Evolutionary conservation across 2,329 filamentous ascomycete species (phyloP).

Genomic region (Sporothrix humicola): DNA sequence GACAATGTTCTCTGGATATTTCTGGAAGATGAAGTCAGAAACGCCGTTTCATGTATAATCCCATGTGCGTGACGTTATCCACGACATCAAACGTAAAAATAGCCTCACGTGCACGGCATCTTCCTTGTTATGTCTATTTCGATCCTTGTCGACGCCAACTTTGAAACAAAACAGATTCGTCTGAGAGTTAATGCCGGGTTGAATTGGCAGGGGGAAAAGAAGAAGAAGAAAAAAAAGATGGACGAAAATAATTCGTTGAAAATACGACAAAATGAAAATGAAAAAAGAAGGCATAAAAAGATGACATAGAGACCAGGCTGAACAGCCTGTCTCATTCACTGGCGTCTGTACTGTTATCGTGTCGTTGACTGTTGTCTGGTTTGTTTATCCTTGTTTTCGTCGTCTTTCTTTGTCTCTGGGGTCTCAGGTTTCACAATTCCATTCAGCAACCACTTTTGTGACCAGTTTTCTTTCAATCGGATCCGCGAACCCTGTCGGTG

Average conservation of each 20-base stretch:
- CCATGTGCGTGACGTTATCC: slow-evolving; percentile 4
- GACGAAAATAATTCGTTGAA: neutral
- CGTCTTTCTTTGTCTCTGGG: neutral
- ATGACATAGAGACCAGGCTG: neutral
- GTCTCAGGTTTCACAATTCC: neutral
- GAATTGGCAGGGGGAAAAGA: neutral
- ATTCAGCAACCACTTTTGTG: slow-evolving; percentile 15
- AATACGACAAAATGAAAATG: neutral
- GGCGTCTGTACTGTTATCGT: neutral
- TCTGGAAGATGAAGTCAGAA: neutral
- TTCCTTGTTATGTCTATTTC: neutral
- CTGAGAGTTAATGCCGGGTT: neutral
- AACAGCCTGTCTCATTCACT: neutral
- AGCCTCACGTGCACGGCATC: neutral
- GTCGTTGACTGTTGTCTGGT: neutral
- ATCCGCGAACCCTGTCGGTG: neutral
- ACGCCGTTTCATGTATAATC: slow-evolving; percentile 4
- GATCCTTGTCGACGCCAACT: neutral
- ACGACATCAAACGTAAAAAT: neutral
- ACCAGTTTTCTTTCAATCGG: neutral
- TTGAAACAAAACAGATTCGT: neutral
- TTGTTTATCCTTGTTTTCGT: neutral
- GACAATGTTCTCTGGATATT: neutral
- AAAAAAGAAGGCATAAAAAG: neutral
- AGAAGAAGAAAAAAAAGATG: neutral